Percentiles rank a stretch among this genome's conserved stretches.
phyloP scores from a whole-genome alignment of 2,329 filamentous ascomycete species.

The Trichoderma cornu-damae region DNA sequence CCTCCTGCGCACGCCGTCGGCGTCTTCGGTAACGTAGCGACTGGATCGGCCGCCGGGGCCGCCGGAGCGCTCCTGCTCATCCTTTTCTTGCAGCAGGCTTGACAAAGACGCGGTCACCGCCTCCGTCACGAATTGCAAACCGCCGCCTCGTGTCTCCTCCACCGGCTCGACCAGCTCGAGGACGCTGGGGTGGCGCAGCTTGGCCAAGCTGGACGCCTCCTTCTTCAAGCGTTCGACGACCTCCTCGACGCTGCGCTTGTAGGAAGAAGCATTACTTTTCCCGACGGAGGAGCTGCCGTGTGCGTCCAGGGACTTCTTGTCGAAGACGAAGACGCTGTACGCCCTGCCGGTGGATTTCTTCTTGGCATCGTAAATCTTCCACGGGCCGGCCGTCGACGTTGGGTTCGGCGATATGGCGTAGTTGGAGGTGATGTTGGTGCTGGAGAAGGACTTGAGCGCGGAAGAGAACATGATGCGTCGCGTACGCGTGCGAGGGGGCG shows the following conservation, averaged over 20 bases:
- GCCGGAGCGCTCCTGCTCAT: constrained; percentile 70
- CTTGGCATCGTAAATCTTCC: constrained; percentile 97
- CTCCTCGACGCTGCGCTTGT: constrained; percentile 81
- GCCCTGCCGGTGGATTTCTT: constrained; percentile 89
- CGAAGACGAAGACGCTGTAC: constrained; percentile 91
- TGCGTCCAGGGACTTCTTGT: constrained; percentile 76
- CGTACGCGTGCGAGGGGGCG: constrained; percentile 6
- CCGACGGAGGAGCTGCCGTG: constrained; percentile 37
- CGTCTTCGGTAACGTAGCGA: constrained; percentile 74
- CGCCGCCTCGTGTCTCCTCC: constrained; percentile 86
- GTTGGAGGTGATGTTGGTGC: constrained; percentile 83
- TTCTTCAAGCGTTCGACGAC: constrained; percentile 86
- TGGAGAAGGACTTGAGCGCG: constrained; percentile 87
- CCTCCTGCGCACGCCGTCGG: constrained; percentile 65
- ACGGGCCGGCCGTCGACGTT: constrained; percentile 79
- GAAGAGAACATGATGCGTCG: constrained; percentile 72
- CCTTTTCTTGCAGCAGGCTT: constrained; percentile 77
- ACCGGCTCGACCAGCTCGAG: constrained; percentile 91
- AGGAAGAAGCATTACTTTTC: constrained; percentile 50
- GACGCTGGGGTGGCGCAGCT: constrained; percentile 84
- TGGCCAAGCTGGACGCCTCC: constrained; percentile 82
- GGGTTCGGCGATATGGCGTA: constrained; percentile 75
- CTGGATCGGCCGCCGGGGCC: constrained; percentile 66
- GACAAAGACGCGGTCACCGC: constrained; percentile 84
- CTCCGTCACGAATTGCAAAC: constrained; percentile 93